Percentiles rank a stretch among this genome's conserved stretches.
Conservation (phyloP, 495 filamentous ascomycete genomes). For the Penicillium crystallinum region DNA sequence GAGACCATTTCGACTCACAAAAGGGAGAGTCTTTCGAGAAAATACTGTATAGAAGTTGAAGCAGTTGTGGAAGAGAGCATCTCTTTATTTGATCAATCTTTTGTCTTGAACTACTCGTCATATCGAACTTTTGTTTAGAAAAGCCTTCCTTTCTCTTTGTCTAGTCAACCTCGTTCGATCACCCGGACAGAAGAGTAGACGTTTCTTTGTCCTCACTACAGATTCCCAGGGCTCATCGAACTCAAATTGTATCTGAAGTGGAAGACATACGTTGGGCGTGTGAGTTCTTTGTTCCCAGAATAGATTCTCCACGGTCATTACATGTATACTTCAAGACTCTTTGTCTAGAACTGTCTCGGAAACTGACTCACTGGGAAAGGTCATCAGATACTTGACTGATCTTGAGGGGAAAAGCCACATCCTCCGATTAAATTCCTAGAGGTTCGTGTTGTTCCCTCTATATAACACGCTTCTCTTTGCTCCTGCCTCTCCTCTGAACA, state of each 20-base stretch:
- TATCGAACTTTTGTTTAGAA: too few relatives aligned
- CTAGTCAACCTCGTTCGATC: background rate
- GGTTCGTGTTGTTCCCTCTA: background rate
- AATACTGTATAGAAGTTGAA: too few relatives aligned
- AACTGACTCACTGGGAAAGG: background rate
- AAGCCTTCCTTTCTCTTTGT: background rate
- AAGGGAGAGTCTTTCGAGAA: background rate
- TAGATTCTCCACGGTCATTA: background rate
- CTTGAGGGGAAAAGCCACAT: background rate
- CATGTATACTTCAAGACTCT: background rate
- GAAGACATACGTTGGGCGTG: too few relatives aligned
- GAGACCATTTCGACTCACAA: background rate
- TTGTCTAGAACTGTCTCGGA: background rate
- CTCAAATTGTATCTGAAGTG: too few relatives aligned
- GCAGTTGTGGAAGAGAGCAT: background rate
- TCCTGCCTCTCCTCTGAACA: background rate
- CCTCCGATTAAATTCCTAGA: background rate
- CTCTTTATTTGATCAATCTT: background rate
- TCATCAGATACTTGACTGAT: background rate
- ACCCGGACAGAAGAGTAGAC: background rate
- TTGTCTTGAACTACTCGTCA: background rate
- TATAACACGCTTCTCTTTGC: background rate
- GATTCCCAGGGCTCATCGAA: background rate
- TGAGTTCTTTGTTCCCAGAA: constrained; percentile 3
- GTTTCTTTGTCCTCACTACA: background rate